Evolutionary conservation across 306 rosid species (phyloP), one percentile per base, ranked within the genome.

Genomic region (Prunus davidiana): DNA sequence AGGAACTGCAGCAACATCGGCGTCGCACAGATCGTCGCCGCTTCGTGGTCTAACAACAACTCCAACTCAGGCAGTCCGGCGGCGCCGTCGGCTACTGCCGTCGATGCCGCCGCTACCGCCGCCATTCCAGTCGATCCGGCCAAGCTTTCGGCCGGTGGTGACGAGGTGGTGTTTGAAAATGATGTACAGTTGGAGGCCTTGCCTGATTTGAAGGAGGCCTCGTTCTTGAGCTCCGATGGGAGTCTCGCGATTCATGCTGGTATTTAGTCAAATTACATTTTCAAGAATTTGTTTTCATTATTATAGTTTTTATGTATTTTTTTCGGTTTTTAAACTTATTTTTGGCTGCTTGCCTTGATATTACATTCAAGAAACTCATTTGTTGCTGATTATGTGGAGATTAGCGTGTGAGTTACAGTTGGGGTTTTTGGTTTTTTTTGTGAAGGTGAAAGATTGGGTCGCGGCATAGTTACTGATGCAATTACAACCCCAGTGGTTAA

Each of bases 1-100:
- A 83, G 97, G 69, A 95, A 95, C 81, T 95, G 98, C 82, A 89
- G 98, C 89, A 95, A 95, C 87, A 95, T 95, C 85, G 97, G 97
- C 15, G 97, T 95, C 55, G 98, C 98, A 2, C 98, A 95, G 83
- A 87, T 95, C 79, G 98, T 95, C n/a, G 96, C 97, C 16, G 97
- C 98, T 60, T 95, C 98, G 81, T 92, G 98, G 98, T 91, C 98
- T 13, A 87, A 95, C 88, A 87, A 90, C 84, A 74, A 49, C 58
- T 7, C 71, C 7, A 22, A 82, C 38, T 57, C 87, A 67, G 78
- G 67, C 2, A 7, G 74, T 5, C 55, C 82, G 67, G 90, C 82
- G 79, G 89, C 64, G 52, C 78, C 84, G 66, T 85, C 93, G 73
- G 90, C 88, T 1, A 65, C 85, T 1, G 83, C 88, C 60, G 90